Evolutionary conservation across 1,284 basidiomycete genomes (phyloP).

Genomic region (Ceratobasidium sp.): DNA sequence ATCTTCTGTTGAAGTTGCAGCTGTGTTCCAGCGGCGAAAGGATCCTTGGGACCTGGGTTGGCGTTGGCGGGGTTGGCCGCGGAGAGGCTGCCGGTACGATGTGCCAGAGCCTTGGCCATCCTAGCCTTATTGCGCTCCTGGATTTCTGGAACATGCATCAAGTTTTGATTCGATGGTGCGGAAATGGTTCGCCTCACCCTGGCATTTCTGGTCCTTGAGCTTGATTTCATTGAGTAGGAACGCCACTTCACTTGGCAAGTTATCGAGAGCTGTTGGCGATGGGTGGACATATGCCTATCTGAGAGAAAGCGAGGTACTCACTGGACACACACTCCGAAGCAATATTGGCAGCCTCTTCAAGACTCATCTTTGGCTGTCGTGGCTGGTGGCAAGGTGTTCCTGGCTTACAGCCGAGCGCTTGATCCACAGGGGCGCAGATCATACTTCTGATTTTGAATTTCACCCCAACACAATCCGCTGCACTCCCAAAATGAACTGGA

Average conservation of each 20-base stretch:
- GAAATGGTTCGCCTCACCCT: constrained; percentile 22
- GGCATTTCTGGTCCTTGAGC: constrained; percentile 54
- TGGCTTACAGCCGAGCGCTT: constrained; percentile 14
- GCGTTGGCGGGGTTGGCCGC: constrained; percentile 43
- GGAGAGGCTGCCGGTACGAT: constrained; percentile 26
- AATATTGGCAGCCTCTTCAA: constrained; percentile 72
- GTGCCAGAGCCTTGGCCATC: constrained; percentile 57
- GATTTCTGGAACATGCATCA: constrained; percentile 56
- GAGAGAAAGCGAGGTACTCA: constrained; percentile 53
- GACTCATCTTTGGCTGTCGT: constrained; percentile 39
- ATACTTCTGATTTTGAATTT: constrained; percentile 2
- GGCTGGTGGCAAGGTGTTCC: constrained; percentile 10
- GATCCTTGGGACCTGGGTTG: constrained; percentile 52
- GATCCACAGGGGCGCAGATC: not conserved
- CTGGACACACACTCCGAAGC: constrained; percentile 74
- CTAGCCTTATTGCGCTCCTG: constrained; percentile 61
- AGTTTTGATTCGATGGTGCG: constrained; percentile 43
- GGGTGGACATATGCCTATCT: constrained; percentile 12
- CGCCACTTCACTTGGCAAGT: constrained; percentile 73
- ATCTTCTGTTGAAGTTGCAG: constrained; percentile 59
- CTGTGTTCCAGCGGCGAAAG: constrained; percentile 50
- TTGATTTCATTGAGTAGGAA: constrained; percentile 73
- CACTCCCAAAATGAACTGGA: not conserved
- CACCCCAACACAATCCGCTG: not conserved
- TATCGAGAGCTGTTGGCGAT: constrained; percentile 66